phyloP scores from a whole-genome alignment of 306 rosid genomes.

The Notholithocarpus densiflorus region DNA sequence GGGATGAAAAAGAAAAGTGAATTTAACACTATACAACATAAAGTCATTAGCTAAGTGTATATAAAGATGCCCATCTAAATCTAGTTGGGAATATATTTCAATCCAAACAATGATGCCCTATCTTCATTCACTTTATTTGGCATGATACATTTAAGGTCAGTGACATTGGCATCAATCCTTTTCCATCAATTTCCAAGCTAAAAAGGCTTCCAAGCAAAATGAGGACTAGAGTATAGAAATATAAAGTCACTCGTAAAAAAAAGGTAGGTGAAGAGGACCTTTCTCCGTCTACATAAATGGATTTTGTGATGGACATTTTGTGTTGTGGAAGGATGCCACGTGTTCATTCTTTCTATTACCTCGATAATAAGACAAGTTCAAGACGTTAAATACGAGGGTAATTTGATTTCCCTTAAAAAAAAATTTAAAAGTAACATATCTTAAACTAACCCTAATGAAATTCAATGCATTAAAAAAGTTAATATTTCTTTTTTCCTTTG shows the following conservation, averaged over 20 bases:
- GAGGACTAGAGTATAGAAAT: constrained; percentile 35
- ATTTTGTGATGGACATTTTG: background rate
- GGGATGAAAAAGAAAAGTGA: constrained; percentile 22
- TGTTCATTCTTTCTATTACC: background rate
- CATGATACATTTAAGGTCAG: constrained; percentile 28
- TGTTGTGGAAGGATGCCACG: background rate
- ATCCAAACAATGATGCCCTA: constrained; percentile 54
- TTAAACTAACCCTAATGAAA: no score
- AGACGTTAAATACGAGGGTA: no score
- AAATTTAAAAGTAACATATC: no score
- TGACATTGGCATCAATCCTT: constrained; percentile 43
- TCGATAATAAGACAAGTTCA: no score
- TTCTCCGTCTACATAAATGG: background rate
- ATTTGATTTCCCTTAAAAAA: no score
- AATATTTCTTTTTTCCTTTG: no score
- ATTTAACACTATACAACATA: constrained; percentile 32
- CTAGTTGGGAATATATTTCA: constrained; percentile 58
- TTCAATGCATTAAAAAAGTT: no score
- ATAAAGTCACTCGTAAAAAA: constrained; percentile 24
- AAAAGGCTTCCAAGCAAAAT: constrained; percentile 70
- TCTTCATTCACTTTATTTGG: constrained; percentile 45
- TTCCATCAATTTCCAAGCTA: constrained; percentile 66
- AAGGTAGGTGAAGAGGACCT: constrained; percentile 17
- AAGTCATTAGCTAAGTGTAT: constrained; percentile 49
- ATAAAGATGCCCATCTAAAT: constrained; percentile 47